Conservation (phyloP, 495 filamentous ascomycete species). For the Neurospora sp. region DNA sequence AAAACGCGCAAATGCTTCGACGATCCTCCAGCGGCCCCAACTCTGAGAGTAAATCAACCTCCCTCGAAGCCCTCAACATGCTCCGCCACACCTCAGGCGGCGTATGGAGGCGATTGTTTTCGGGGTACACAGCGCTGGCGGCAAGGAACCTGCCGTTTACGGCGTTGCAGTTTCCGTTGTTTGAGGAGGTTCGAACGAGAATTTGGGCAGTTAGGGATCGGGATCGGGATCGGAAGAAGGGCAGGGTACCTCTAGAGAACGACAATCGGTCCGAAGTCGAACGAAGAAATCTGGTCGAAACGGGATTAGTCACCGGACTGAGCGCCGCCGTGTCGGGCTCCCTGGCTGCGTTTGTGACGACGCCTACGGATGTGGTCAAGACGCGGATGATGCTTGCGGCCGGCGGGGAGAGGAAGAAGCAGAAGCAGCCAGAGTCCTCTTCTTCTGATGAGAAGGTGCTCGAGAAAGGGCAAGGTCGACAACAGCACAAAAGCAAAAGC, state of each 20-base stretch:
- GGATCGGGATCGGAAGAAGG: background rate
- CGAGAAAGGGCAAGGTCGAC: slow-evolving; percentile 15
- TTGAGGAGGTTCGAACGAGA: slow-evolving; percentile 50
- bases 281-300: slow-evolving; percentile 38
- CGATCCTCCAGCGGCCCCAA: slow-evolving; percentile 1
- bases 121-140: slow-evolving; percentile 70
- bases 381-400: slow-evolving; percentile 64
- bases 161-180: slow-evolving; percentile 79
- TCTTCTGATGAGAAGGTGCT: slow-evolving; percentile 13
- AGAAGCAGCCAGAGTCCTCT: slow-evolving; percentile 10
- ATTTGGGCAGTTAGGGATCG: slow-evolving; percentile 25
- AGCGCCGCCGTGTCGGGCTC: slow-evolving; percentile 61
- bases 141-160: slow-evolving; percentile 80
- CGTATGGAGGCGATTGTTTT: slow-evolving; percentile 42
- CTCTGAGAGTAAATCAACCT: slow-evolving; percentile 21
- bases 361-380: slow-evolving; percentile 77
- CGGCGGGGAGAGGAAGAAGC: slow-evolving; percentile 21
- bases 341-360: slow-evolving; percentile 62
- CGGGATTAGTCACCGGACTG: slow-evolving; percentile 56
- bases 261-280: background rate
- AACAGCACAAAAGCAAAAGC: background rate
- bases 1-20: slow-evolving; percentile 71
- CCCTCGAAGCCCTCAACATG: slow-evolving; percentile 32
- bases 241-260: background rate
- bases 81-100: slow-evolving; percentile 22